Evolutionary conservation across 345 rosid species (phyloP), one percentile per base, ranked within the genome.

Genomic region (Laguncularia racemosa): DNA sequence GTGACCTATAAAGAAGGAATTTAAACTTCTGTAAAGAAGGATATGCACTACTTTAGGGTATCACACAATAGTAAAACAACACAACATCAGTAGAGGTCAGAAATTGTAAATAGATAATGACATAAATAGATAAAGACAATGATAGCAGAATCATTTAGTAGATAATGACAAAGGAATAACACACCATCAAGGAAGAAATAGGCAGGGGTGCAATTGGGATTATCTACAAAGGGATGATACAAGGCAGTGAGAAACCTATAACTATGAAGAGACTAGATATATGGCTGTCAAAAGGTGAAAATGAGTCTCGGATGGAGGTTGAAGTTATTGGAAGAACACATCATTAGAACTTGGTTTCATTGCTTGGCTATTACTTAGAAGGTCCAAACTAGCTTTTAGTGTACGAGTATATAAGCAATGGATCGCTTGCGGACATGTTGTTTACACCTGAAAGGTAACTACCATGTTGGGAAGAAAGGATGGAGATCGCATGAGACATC

Each of bases 351-450:
- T 18, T 75, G 10, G 75, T 70, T 8, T 52, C 50, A 13, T 50
- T 75, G 44, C 56, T 70, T 0, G 73, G 73, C 0, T n/a, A n/a
- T n/a, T n/a, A n/a, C n/a, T n/a, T n/a, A n/a, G n/a, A n/a, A n/a
- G n/a, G n/a, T n/a, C n/a, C 56, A 6, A 53, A 70, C 13, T 46
- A 65, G 70, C 67, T 67, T 20, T 57, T 70, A 58, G 73, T 75
- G 16, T 71, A 67, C 11, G 70, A 67, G 60, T 70, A 67, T 60
- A 70, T 71, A 73, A 60, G 67, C 56, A 70, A 64, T 21, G 69
- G 67, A 4, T 70, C 73, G 1, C 61, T 75, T 1, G 67, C 62
- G 2, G 63, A 53, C 3, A 18, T 65, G 3, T 66, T 75, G 10
- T 71, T 71, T 56, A 18, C 58, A 0, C 28, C 38, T 2, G 46